These are phyloP conservation scores for Acacia melanoxylon DNA, from an alignment of 306 rosid genomes.

Conservation along the genomic window DNA sequence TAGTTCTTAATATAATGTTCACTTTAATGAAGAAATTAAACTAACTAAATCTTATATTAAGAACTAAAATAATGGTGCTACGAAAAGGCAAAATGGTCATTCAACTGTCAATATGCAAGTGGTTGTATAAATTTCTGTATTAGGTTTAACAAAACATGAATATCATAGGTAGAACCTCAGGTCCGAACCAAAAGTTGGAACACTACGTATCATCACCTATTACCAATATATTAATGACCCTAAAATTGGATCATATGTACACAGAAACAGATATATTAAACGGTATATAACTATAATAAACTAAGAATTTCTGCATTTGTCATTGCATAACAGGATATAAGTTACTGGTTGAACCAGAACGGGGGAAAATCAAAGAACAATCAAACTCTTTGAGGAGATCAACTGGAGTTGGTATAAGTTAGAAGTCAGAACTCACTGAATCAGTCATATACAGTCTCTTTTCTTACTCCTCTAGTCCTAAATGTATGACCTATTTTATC, in stretches of 20 bases:
- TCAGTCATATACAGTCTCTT: neutral
- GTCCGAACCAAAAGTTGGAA: neutral
- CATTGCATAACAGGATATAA: neutral
- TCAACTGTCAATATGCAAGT: neutral
- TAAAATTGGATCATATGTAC: neutral
- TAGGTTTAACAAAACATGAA: neutral
- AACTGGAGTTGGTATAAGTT: neutral
- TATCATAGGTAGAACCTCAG: neutral
- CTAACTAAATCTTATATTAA: no score
- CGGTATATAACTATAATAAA: no score
- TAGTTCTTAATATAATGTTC: no score
- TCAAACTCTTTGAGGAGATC: neutral
- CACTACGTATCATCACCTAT: neutral
- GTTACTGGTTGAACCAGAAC: neutral
- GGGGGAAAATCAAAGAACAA: no score
- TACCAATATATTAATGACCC: neutral
- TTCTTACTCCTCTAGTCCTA: neutral
- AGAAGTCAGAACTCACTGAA: neutral
- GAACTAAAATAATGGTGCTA: no score
- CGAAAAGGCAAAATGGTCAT: neutral
- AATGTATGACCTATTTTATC: no score
- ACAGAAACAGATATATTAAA: neutral
- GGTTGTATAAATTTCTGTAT: neutral
- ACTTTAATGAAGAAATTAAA: no score
- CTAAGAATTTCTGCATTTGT: no score